phyloP scores from a whole-genome alignment of 768 basidiomycete genomes.

The Aureoboletus auriporus region DNA sequence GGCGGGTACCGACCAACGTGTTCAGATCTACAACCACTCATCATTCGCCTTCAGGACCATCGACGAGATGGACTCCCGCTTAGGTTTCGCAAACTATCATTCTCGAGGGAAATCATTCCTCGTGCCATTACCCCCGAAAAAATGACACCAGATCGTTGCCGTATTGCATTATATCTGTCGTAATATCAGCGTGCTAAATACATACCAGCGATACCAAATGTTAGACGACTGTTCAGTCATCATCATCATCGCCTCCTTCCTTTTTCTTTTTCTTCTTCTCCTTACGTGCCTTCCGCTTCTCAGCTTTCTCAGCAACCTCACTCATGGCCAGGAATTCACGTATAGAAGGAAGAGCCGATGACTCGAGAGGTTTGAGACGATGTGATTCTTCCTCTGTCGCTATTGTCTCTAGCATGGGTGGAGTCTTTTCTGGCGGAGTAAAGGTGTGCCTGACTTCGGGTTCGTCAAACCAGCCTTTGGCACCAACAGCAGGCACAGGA shows the following conservation, averaged over 20 bases:
- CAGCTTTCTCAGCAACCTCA: constrained; percentile 55
- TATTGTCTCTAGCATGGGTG: constrained; percentile 7
- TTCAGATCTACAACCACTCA: neutral
- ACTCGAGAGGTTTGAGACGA: constrained; percentile 69
- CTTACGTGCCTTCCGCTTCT: constrained; percentile 71
- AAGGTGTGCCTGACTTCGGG: constrained; percentile 17
- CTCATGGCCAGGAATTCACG: constrained; percentile 79
- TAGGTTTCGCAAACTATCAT: constrained; percentile 59
- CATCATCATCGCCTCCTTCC: constrained; percentile 27
- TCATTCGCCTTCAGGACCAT: constrained; percentile 47
- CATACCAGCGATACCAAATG: neutral
- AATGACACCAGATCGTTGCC: neutral
- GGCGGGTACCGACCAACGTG: constrained; percentile 41
- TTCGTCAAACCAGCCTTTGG: constrained; percentile 46
- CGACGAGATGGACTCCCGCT: constrained; percentile 70
- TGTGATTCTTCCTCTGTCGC: constrained; percentile 31
- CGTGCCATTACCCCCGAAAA: constrained; percentile 2
- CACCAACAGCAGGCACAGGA: constrained; percentile 1
- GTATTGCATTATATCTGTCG: neutral
- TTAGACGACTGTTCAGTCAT: constrained; percentile 22
- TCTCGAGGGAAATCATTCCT: constrained; percentile 47
- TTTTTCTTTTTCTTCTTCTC: constrained; percentile 62
- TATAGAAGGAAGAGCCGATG: constrained; percentile 82
- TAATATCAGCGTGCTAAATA: constrained; percentile 2
- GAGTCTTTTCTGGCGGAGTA: constrained; percentile 10